Percentiles rank a stretch among this genome's conserved stretches.
phyloP scores from a whole-genome alignment of 495 filamentous ascomycete species.

The Tuber borchii region DNA sequence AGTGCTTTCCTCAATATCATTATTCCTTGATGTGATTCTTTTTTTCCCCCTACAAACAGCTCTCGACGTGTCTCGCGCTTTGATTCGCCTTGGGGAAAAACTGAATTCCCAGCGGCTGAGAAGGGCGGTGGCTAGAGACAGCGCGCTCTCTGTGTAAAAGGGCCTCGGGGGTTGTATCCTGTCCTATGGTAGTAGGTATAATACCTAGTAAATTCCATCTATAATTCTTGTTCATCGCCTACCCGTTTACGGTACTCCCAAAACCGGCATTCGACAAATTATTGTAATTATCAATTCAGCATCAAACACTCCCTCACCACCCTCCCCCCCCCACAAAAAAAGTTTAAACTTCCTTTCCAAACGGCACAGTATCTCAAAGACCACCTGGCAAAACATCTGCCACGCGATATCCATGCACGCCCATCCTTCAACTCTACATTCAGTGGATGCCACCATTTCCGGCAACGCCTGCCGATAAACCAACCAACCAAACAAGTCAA shows the following conservation, averaged over 20 bases:
- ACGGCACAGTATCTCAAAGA: not conserved
- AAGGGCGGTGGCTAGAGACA: not conserved
- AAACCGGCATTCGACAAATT: not conserved
- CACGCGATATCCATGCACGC: not conserved
- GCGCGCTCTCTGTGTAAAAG: not conserved
- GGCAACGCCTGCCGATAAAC: not conserved
- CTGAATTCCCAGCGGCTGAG: not conserved
- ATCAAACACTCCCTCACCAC: not conserved
- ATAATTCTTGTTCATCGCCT: not conserved
- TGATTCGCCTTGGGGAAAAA: not conserved
- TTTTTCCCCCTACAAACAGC: not conserved
- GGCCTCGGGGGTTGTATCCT: not conserved
- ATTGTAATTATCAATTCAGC: not conserved
- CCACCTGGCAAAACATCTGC: slow-evolving; percentile 1
- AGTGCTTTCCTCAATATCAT: not conserved
- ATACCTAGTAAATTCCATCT: not conserved
- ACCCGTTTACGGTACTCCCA: not conserved
- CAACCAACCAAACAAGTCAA: not conserved
- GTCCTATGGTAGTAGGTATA: not conserved
- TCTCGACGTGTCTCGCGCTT: not conserved
- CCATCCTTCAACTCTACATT: not conserved
- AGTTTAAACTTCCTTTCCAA: not conserved
- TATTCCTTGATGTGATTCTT: not conserved
- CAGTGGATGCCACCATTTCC: not conserved
- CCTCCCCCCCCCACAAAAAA: too few relatives aligned